Evolutionary conservation across 2,329 filamentous ascomycete genomes (phyloP).

Genomic region (Colletotrichum nymphaeae): DNA sequence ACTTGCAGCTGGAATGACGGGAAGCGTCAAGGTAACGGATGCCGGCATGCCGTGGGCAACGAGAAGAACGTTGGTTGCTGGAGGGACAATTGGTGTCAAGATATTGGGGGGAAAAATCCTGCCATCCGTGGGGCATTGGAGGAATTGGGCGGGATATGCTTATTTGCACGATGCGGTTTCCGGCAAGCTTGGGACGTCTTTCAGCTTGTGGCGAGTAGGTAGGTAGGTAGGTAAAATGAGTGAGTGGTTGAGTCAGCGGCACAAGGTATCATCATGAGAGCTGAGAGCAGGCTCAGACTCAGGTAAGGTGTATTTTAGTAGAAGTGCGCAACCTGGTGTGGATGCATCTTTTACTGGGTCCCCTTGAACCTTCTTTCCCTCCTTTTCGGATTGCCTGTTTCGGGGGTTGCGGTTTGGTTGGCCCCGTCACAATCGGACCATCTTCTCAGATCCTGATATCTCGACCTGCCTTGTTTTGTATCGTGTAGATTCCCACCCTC

Average conservation of each 20-base stretch:
- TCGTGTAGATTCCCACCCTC: not conserved
- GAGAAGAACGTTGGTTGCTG: too few species aligned
- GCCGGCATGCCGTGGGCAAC: too few species aligned
- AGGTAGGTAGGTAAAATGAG: too few species aligned
- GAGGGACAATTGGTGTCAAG: too few species aligned
- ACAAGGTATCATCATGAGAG: not conserved
- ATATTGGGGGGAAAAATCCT: too few species aligned
- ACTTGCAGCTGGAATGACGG: conserved; percentile 4
- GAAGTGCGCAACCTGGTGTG: not conserved
- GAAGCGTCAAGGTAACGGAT: not conserved
- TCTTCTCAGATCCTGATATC: not conserved
- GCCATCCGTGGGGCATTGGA: too few species aligned
- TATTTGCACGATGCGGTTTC: not conserved
- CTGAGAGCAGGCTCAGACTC: not conserved
- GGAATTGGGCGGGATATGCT: not conserved
- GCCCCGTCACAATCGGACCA: not conserved
- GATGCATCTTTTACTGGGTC: not conserved
- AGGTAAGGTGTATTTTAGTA: not conserved
- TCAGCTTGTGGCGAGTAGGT: too few species aligned
- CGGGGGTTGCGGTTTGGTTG: not conserved
- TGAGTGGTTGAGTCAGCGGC: not conserved
- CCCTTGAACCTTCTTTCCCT: not conserved
- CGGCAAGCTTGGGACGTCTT: not conserved
- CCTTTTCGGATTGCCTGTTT: not conserved
- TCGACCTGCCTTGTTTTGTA: not conserved